Evolutionary conservation across 495 filamentous ascomycete species (phyloP).

Genomic region (Pyrenopolyporus hunteri): DNA sequence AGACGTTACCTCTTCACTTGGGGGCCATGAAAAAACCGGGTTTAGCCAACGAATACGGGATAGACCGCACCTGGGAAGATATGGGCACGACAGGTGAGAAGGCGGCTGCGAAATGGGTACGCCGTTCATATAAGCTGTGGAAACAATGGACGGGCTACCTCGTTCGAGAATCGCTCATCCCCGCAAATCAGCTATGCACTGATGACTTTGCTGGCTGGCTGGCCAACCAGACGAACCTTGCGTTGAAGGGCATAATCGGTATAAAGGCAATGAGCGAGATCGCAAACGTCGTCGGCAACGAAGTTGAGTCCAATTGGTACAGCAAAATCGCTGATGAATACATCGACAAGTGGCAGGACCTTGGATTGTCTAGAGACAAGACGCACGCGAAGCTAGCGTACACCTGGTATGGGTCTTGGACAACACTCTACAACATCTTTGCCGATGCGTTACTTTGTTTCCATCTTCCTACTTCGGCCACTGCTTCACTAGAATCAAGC

Average conservation of each 20-base stretch:
- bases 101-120: conserved; percentile 58
- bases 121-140: conserved; percentile 77
- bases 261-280: conserved; percentile 94
- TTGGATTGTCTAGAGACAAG: conserved; percentile 79
- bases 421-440: conserved; percentile 90
- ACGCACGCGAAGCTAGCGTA: conserved; percentile 91
- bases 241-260: conserved; percentile 91
- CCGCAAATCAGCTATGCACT: conserved; percentile 87
- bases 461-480: conserved; percentile 57
- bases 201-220: conserved; percentile 97
- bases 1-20: conserved; percentile 22
- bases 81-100: conserved; percentile 54
- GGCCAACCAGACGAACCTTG: conserved; percentile 89
- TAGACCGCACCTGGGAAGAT: conserved; percentile 49
- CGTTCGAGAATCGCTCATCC: conserved; percentile 83
- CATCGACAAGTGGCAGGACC: conserved; percentile 81
- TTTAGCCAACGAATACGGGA: conserved; percentile 46
- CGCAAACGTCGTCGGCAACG: conserved; percentile 69
- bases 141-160: conserved; percentile 93
- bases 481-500: conserved; percentile 4
- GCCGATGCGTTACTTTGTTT: conserved; percentile 84
- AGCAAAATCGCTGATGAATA: conserved; percentile 75
- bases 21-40: conserved; percentile 22
- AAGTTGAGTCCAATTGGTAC: conserved; percentile 70
- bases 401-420: conserved; percentile 95